Base-by-base conservation (phyloP, 2,329 filamentous ascomycete species). In the Pestalotiopsis sp. region DNA sequence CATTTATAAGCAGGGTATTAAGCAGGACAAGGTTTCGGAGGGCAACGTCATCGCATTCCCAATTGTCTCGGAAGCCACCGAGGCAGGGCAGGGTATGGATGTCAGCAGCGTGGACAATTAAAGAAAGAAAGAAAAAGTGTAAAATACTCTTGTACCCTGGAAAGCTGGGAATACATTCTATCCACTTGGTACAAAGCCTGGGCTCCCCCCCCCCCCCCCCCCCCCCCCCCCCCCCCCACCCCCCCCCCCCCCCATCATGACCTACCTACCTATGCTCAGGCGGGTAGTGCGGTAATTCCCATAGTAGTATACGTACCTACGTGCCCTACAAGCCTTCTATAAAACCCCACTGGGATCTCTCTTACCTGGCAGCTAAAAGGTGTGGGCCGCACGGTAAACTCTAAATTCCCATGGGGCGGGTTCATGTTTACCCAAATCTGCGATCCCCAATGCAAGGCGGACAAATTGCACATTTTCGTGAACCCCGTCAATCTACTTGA, bases 21-120 rank as follows among this genome's bases (percentile, higher is more conserved):
- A 36, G 36, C 31, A 61, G 31, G 38, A 36, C 25, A 20, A 14
- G 14, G n/a, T 20, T 27, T 36, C 31, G 25, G 31, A 36, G 36
- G 59, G 27, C 59, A 61, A 61, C 59, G 59, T 61, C 59, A 61
- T 61, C 59, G 31, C 59, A 25, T 61, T 61, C 27, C 17, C 13
- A 27, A 61, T n/a, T 39, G 59, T 61, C 25, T 17, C 23, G 57
- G 57, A 11, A 57, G n/a, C 13, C 27, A 14, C 20, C 14, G 1
- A 58, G 25, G 25, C 56, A 31, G 14, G 13, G 13, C 13, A 52
- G 17, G 27, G 27, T 31, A 31, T 31, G 27, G 27, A 31, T 31
- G 27, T 31, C 27, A 31, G 27, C 27, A 9, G 27, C 27, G 27
- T 31, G 27, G 27, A 31, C 27, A 31, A 31, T 31, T 31, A 7